Percentiles rank a stretch among this genome's conserved stretches.
phyloP scores from a whole-genome alignment of 2,329 filamentous ascomycete genomes.

The Aspergillus floridensis region DNA sequence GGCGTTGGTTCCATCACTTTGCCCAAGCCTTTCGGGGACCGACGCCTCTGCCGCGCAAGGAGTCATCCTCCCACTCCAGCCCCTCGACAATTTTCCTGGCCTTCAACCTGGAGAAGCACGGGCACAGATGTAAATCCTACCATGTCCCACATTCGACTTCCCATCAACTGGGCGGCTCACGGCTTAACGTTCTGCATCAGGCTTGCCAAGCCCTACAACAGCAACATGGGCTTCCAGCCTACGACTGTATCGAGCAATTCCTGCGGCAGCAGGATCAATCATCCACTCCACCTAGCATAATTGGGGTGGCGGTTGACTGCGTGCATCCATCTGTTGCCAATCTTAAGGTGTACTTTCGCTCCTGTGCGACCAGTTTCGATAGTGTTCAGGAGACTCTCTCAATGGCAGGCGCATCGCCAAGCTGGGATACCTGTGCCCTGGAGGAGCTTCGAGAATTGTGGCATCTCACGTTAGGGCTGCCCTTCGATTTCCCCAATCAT shows the following conservation, averaged over 20 bases:
- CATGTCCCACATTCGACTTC: background rate
- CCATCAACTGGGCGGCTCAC: background rate
- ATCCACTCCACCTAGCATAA: background rate
- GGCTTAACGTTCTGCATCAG: background rate
- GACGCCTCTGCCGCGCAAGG: background rate
- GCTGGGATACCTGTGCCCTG: background rate
- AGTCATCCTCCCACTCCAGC: background rate
- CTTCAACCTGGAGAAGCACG: background rate
- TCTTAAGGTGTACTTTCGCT: background rate
- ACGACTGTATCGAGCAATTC: background rate
- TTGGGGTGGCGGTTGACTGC: background rate
- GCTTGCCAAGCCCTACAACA: background rate
- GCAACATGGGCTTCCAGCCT: background rate
- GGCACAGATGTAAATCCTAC: background rate
- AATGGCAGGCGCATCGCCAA: background rate
- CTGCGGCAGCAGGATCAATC: background rate
- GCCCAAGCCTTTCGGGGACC: background rate
- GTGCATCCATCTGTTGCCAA: background rate
- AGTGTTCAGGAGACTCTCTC: background rate
- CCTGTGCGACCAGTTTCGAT: background rate
- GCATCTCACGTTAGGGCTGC: background rate
- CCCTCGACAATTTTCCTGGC: background rate
- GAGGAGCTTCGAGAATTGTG: conserved; percentile 2
- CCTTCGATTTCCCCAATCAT: background rate
- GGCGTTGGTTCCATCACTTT: conserved; percentile 4